These are phyloP conservation scores for Colletotrichum somersetense DNA, from an alignment of 2,329 filamentous ascomycete species.

Conservation along the genomic window DNA sequence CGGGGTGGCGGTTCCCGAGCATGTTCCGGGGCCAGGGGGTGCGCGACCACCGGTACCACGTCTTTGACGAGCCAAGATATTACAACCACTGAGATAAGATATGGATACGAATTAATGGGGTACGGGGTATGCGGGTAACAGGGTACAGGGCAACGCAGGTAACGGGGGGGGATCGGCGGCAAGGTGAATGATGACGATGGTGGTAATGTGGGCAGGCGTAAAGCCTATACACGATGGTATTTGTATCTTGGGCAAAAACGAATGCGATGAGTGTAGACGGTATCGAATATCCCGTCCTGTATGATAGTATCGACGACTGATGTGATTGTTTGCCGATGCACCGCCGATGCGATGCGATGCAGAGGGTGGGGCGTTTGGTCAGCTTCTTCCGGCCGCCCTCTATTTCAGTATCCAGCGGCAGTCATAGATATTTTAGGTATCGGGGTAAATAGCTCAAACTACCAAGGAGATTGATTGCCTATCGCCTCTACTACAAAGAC, in stretches of 20 bases:
- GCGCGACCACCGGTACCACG: constrained; percentile 91
- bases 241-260: constrained; percentile 2
- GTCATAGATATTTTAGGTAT: too few species aligned
- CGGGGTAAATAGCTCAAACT: too few species aligned
- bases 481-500: too few species aligned
- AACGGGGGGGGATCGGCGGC: not conserved
- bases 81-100: constrained; percentile 55
- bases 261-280: not conserved
- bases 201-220: constrained; percentile 3
- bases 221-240: not conserved
- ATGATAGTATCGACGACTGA: not conserved
- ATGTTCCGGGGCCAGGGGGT: constrained; percentile 89
- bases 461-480: too few species aligned
- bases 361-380: too few species aligned
- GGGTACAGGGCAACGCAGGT: not conserved
- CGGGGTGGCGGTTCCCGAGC: constrained; percentile 84
- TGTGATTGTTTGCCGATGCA: too few species aligned
- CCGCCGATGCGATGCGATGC: too few species aligned
- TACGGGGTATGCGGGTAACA: not conserved
- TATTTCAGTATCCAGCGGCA: too few species aligned
- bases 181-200: not conserved
- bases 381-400: too few species aligned
- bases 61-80: constrained; percentile 92
- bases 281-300: not conserved
- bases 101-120: constrained; percentile 17